These are phyloP conservation scores for Hypomyces rosellus DNA, from an alignment of 2,329 filamentous ascomycete species.

Conservation along the genomic window DNA sequence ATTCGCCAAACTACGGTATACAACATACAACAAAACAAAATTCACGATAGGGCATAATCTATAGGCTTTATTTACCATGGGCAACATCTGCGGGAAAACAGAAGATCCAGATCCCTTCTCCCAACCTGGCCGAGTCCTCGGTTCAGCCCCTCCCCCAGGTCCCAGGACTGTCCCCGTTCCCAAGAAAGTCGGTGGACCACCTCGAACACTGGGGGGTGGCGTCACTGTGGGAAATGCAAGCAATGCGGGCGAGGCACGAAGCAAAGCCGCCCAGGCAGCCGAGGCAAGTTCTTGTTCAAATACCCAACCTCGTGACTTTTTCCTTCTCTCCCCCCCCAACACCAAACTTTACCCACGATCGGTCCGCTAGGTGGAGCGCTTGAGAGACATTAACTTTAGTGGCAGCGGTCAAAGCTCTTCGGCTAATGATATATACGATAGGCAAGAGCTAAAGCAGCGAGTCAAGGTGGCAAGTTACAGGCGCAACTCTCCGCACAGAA, in stretches of 20 bases:
- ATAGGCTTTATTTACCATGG: constrained; percentile 51
- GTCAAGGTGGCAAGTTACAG: constrained; percentile 59
- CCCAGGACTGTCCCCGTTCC: constrained; percentile 47
- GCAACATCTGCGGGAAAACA: constrained; percentile 73
- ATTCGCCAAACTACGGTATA: too few relatives aligned
- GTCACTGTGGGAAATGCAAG: constrained; percentile 21
- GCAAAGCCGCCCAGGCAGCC: constrained; percentile 72
- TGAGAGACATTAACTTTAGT: too few relatives aligned
- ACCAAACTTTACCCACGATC: too few relatives aligned
- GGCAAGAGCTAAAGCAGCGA: constrained; percentile 59
- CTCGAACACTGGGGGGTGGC: constrained; percentile 58
- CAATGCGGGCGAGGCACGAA: constrained; percentile 53
- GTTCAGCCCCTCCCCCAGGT: constrained; percentile 42
- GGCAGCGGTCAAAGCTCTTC: too few relatives aligned
- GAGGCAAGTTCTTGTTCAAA: constrained; percentile 53
- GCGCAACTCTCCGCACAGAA: constrained; percentile 69
- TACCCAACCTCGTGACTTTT: too few relatives aligned
- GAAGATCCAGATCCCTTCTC: constrained; percentile 68
- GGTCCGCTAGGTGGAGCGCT: too few relatives aligned
- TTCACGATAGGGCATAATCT: too few relatives aligned
- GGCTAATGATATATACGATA: constrained; percentile 25
- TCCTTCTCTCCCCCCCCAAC: background rate
- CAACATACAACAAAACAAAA: too few relatives aligned
- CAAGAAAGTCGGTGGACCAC: constrained; percentile 47
- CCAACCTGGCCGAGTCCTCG: constrained; percentile 66